Percentiles rank a stretch among this genome's conserved stretches.
phyloP scores from a whole-genome alignment of 2,329 filamentous ascomycete genomes.

The Ophiognomonia clavigignenti-juglandacearum region DNA sequence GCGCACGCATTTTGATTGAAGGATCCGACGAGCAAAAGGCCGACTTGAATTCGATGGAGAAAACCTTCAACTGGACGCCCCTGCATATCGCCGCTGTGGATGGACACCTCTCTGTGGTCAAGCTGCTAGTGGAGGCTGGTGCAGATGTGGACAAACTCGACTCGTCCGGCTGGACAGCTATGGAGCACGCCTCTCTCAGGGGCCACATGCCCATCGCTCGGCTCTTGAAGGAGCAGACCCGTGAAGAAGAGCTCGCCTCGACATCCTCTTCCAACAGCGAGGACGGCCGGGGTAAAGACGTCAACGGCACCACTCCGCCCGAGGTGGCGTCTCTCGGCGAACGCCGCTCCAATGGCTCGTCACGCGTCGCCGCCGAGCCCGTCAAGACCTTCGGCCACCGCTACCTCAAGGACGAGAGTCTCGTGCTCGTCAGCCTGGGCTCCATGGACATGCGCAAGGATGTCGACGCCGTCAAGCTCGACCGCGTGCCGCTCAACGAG shows the following conservation, averaged over 20 bases:
- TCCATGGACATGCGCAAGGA: constrained; percentile 91
- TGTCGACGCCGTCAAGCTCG: constrained; percentile 75
- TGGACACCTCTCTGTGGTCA: constrained; percentile 69
- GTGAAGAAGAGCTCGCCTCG: constrained; percentile 27
- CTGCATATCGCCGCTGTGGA: constrained; percentile 90
- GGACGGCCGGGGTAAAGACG: constrained; percentile 6
- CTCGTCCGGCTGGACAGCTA: constrained; percentile 88
- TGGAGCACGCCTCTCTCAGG: constrained; percentile 85
- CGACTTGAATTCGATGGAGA: constrained; percentile 72
- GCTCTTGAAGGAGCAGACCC: constrained; percentile 49
- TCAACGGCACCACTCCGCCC: constrained; percentile 35
- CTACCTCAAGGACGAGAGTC: constrained; percentile 82
- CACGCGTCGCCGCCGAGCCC: constrained; percentile 62
- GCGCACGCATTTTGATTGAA: constrained; percentile 69
- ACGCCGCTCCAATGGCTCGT: constrained; percentile 46
- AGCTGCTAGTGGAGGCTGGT: constrained; percentile 72
- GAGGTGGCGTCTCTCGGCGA: constrained; percentile 59
- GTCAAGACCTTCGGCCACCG: constrained; percentile 95
- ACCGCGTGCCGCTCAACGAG: constrained; percentile 79
- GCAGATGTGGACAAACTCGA: constrained; percentile 72
- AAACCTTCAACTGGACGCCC: constrained; percentile 91
- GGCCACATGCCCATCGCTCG: constrained; percentile 80
- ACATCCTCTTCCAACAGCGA: constrained; percentile 6
- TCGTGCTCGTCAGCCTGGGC: constrained; percentile 88
- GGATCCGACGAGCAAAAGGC: constrained; percentile 67